Percentiles rank a stretch among this genome's conserved stretches.
Conservation (phyloP, 108 stramenopile species). For the Cyclotella baltica region DNA sequence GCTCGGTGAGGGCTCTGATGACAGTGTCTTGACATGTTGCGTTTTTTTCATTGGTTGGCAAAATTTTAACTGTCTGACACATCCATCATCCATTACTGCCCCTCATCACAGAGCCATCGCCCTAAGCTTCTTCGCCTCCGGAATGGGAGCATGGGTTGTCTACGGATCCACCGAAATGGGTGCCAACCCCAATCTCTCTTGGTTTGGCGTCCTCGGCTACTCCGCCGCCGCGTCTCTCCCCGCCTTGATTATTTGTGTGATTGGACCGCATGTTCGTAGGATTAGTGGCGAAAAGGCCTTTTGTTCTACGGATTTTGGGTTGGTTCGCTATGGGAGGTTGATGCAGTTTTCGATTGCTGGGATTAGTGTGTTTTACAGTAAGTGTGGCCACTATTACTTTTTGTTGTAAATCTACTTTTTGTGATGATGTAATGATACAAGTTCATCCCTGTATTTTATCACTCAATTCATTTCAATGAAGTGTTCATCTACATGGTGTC, state of each 20-base stretch:
- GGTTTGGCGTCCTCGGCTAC: slow-evolving; percentile 82
- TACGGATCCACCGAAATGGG: slow-evolving; percentile 84
- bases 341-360: slow-evolving; percentile 71
- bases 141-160: slow-evolving; percentile 85
- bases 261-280: slow-evolving; percentile 61
- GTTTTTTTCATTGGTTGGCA: not conserved
- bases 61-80: not conserved
- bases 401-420: slow-evolving; percentile 7
- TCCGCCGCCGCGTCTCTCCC: slow-evolving; percentile 66
- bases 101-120: slow-evolving; percentile 54
- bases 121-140: slow-evolving; percentile 73
- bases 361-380: slow-evolving; percentile 74
- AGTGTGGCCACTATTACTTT: not conserved
- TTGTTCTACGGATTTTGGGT: slow-evolving; percentile 73
- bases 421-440: not conserved
- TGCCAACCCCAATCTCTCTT: slow-evolving; percentile 61
- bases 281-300: slow-evolving; percentile 64
- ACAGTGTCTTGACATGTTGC: not conserved
- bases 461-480: slow-evolving; percentile 4
- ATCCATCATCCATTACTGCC: not conserved
- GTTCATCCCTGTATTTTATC: not conserved
- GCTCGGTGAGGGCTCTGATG: slow-evolving; percentile 34
- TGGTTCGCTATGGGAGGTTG: slow-evolving; percentile 73
- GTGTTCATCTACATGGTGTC: slow-evolving; percentile 85
- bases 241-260: slow-evolving; percentile 57